Evolutionary conservation across 2,329 filamentous ascomycete species (phyloP).

Genomic region (Lecanicillium sp.): DNA sequence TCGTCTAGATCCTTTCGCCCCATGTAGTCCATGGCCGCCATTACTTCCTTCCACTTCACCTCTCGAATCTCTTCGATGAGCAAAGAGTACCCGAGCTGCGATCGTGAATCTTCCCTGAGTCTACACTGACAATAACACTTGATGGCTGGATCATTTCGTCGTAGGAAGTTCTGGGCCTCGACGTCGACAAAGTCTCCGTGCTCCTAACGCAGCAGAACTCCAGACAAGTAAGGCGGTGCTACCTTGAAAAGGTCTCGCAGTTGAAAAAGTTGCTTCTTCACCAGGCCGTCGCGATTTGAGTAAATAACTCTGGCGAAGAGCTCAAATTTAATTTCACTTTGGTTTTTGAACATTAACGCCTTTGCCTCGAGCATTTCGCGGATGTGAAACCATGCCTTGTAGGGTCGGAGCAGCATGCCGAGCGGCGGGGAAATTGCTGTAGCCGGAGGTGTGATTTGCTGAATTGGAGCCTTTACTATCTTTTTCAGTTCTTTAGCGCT

Average conservation of each 20-base stretch:
- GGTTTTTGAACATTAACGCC: constrained; percentile 23
- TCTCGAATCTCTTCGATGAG: constrained; percentile 18
- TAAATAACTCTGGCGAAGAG: constrained; percentile 55
- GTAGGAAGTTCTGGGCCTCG: constrained; percentile 22
- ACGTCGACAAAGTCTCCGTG: constrained; percentile 22
- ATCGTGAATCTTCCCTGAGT: constrained; percentile 18
- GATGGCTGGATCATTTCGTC: constrained; percentile 11
- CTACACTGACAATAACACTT: constrained; percentile 30
- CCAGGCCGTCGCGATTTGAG: constrained; percentile 47
- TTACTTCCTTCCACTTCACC: constrained; percentile 26
- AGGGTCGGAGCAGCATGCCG: constrained; percentile 16
- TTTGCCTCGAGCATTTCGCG: constrained; percentile 52
- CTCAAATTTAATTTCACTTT: constrained; percentile 47
- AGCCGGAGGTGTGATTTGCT: background rate
- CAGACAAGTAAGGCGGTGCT: constrained; percentile 43
- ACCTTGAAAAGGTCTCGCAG: constrained; percentile 58
- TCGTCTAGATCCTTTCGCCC: constrained; percentile 25
- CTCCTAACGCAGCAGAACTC: constrained; percentile 24
- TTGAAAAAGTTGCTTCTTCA: constrained; percentile 54
- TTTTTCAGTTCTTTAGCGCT: background rate
- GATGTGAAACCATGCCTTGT: constrained; percentile 54
- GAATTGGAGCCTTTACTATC: background rate
- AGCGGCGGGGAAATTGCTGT: background rate
- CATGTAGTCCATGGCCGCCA: constrained; percentile 19
- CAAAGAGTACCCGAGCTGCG: constrained; percentile 20